These are phyloP conservation scores for Yamadazyma philogaea DNA, from an alignment of 805 yeast species.

Conservation along the genomic window DNA sequence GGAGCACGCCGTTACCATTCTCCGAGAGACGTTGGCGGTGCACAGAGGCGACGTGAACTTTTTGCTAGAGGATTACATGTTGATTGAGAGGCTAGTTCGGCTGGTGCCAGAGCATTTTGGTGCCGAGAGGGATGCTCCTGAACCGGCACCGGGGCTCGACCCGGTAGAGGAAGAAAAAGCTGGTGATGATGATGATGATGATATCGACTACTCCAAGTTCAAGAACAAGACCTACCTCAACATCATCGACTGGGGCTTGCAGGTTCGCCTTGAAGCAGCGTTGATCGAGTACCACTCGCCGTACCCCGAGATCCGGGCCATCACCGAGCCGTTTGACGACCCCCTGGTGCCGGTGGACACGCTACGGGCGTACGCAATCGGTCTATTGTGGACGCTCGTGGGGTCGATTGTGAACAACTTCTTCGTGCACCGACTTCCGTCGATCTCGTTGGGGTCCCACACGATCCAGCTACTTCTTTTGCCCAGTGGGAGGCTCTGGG, in stretches of 20 bases:
- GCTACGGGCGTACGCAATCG: slow-evolving; percentile 38
- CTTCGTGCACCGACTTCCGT: slow-evolving; percentile 41
- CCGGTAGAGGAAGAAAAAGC: neutral
- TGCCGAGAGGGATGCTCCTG: neutral
- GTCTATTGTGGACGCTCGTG: slow-evolving; percentile 39
- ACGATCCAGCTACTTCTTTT: slow-evolving; percentile 39
- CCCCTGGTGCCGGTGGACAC: slow-evolving; percentile 31
- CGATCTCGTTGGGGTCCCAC: slow-evolving; percentile 32
- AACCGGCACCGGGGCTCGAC: too few relatives aligned
- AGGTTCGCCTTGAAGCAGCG: slow-evolving; percentile 35
- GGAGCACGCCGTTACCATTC: slow-evolving; percentile 27
- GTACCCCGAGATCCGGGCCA: slow-evolving; percentile 39
- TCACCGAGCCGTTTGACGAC: slow-evolving; percentile 39
- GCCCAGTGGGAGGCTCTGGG: slow-evolving; percentile 43
- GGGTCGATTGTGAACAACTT: slow-evolving; percentile 41
- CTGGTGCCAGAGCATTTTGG: slow-evolving; percentile 3
- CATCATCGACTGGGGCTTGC: slow-evolving; percentile 33
- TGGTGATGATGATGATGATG: neutral
- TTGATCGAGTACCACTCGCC: slow-evolving; percentile 40
- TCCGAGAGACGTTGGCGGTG: slow-evolving; percentile 35
- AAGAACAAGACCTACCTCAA: slow-evolving; percentile 22
- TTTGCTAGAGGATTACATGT: slow-evolving; percentile 30
- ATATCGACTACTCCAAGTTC: slow-evolving; percentile 10
- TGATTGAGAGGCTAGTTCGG: slow-evolving; percentile 21
- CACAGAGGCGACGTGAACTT: slow-evolving; percentile 37